Conservation (phyloP, 1,284 basidiomycete species). For the Moesziomyces globuligerus region DNA sequence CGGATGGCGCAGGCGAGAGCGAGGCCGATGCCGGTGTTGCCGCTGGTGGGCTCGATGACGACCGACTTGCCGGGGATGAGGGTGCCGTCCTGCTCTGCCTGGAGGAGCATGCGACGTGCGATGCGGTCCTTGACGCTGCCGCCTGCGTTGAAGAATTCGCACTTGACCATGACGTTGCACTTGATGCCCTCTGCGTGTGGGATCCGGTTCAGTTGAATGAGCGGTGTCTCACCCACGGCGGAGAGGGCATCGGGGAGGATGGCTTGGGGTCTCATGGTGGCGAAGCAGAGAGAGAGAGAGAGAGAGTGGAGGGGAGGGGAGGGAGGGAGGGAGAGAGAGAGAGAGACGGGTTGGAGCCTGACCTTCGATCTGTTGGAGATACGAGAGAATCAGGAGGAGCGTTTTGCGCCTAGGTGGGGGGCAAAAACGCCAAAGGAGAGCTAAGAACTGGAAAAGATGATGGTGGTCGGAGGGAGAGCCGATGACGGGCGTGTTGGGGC, state of each 20-base stretch:
- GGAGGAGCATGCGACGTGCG: constrained; percentile 84
- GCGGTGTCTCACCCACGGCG: constrained; percentile 88
- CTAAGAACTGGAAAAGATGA: constrained; percentile 9
- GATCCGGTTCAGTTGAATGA: constrained; percentile 85
- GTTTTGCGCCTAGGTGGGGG: constrained; percentile 36
- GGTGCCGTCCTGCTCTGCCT: constrained; percentile 85
- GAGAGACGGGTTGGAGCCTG: constrained; percentile 17
- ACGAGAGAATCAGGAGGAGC: constrained; percentile 46
- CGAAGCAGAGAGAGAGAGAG: not conserved
- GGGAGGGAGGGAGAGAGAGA: constrained; percentile 13
- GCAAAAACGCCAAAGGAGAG: constrained; percentile 21
- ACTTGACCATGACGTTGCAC: constrained; percentile 92
- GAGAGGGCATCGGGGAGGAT: constrained; percentile 73
- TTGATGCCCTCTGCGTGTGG: constrained; percentile 79
- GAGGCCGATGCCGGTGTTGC: constrained; percentile 82
- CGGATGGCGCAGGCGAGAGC: constrained; percentile 86
- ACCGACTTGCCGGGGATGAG: constrained; percentile 88
- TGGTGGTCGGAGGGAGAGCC: constrained; percentile 18
- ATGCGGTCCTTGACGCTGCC: constrained; percentile 96
- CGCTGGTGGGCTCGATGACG: constrained; percentile 87
- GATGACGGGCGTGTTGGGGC: no score
- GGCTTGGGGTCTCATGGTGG: constrained; percentile 44
- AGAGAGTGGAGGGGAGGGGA: not conserved
- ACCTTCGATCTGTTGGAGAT: constrained; percentile 54
- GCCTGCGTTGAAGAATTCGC: constrained; percentile 89